Percentiles rank a stretch among this genome's conserved stretches.
phyloP scores from a whole-genome alignment of 331 rosid species.

The Quercus tomentella region DNA sequence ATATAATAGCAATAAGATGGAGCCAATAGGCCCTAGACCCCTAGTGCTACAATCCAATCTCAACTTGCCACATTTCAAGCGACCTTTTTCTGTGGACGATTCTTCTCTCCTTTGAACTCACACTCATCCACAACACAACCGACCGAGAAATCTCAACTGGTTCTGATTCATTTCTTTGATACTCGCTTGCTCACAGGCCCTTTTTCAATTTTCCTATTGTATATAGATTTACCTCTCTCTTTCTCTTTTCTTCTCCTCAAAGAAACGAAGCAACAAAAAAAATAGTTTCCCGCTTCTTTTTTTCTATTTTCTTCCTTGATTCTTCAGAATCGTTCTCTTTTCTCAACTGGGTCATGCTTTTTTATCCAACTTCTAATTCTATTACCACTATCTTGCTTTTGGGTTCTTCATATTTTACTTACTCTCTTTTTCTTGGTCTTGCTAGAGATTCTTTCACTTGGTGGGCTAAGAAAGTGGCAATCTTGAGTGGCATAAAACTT shows the following conservation, averaged over 20 bases:
- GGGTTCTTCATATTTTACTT: conserved; percentile 13
- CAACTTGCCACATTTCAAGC: conserved; percentile 20
- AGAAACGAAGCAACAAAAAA: conserved; percentile 49
- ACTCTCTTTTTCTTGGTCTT: conserved; percentile 1
- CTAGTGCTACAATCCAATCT: conserved; percentile 15
- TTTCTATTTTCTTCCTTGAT: conserved; percentile 5
- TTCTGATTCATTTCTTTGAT: conserved; percentile 18
- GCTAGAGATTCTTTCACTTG: conserved; percentile 8
- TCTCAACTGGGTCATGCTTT: conserved; percentile 44
- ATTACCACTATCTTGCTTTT: conserved; percentile 20
- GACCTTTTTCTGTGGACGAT: background rate
- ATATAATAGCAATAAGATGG: background rate
- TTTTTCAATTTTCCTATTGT: background rate
- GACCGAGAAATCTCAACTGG: background rate
- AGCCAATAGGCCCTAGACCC: background rate
- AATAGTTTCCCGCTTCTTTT: conserved; percentile 31
- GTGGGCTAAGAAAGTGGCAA: conserved; percentile 5
- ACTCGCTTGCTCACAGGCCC: conserved; percentile 7
- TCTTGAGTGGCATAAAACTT: background rate
- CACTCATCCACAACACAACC: background rate
- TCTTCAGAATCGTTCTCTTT: conserved; percentile 36
- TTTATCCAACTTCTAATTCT: conserved; percentile 27
- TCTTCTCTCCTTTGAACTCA: conserved; percentile 13
- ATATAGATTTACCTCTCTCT: conserved; percentile 25
- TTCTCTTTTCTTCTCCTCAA: conserved; percentile 39